Evolutionary conservation across 345 rosid species (phyloP).

Genomic region (Syzygium jambos): DNA sequence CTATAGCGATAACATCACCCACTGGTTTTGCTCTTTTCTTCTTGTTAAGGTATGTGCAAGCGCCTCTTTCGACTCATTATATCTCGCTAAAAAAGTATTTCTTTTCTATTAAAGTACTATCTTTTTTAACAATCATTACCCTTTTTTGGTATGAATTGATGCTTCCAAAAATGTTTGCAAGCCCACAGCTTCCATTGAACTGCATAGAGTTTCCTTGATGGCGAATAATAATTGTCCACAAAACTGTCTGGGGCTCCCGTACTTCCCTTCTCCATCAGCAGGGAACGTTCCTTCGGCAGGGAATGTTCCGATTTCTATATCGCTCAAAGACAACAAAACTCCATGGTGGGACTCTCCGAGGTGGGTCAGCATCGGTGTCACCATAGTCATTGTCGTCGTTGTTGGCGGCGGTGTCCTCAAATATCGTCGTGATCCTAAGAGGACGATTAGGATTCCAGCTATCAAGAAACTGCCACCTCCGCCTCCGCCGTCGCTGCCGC

Average conservation of each 20-base stretch:
- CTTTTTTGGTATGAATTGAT: not conserved
- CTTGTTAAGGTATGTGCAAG: not conserved
- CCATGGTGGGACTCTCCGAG: not conserved
- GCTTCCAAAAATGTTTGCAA: not conserved
- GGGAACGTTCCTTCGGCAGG: not conserved
- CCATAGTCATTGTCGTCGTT: not conserved
- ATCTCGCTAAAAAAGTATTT: not conserved
- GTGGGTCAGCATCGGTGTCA: not conserved
- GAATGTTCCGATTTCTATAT: not conserved
- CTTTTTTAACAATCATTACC: no score
- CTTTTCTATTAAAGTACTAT: not conserved
- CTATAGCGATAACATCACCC: not conserved
- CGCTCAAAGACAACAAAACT: not conserved
- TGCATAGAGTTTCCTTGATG: not conserved
- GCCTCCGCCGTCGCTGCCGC: not conserved
- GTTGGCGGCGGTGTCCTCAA: not conserved
- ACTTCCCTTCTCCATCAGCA: not conserved
- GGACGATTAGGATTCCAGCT: no score
- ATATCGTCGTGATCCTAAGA: not conserved
- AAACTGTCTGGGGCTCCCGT: not conserved
- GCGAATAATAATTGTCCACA: no score
- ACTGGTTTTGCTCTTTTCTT: not conserved
- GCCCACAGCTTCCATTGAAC: not conserved
- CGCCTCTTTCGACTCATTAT: not conserved
- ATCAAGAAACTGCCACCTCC: not conserved